Base-by-base conservation (phyloP, 306 rosid species). In the Gastrolobium bilobum region DNA sequence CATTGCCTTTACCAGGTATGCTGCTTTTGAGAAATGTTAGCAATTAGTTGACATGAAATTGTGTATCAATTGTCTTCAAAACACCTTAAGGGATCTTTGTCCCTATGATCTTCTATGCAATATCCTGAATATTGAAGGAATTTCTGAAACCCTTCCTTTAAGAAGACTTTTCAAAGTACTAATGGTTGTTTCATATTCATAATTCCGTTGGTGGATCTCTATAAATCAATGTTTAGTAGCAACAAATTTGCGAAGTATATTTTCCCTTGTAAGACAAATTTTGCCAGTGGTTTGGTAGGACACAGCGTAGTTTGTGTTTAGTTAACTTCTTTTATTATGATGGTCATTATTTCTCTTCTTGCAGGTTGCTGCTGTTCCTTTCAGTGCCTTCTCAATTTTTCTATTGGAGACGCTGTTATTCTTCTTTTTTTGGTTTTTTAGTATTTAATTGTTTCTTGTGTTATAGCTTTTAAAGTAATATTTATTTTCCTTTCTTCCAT, bases 381-480 rank as follows among this genome's bases (percentile, higher is more conserved):
- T 72, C 73, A n/a, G 68, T 79, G 63, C 73, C 86, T 77, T 78
- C 90, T 85, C 84, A 65, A 65, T 63, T 86, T 84, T 91, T 87
- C 81, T 60, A 78, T 71, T 62, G 88, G 89, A 80, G 90, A 63
- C 59, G 70, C 62, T 56, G 4, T 40, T 60, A 66, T n/a, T 73
- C 7, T 56, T 15, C 3, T 34, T 29, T 2, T 48, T 31, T 3
- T n/a, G 35, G 1, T 52, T 33, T 1, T 34, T 72, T 51, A 51
- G 48, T 47, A 63, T 35, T 42, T 64, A n/a, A 30, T 30, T 34
- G 8, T 65, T 68, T 70, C 68, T 56, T 31, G 52, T 71, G 44
- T 38, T 63, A 79, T 86, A 6, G n/a, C 43, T 59, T 56, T 73
- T 9, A 10, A 35, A 57, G 51, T 26, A 47, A 44, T 81, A 78